Conservation (phyloP, 1,284 basidiomycete genomes). For the Naganishia albida region DNA sequence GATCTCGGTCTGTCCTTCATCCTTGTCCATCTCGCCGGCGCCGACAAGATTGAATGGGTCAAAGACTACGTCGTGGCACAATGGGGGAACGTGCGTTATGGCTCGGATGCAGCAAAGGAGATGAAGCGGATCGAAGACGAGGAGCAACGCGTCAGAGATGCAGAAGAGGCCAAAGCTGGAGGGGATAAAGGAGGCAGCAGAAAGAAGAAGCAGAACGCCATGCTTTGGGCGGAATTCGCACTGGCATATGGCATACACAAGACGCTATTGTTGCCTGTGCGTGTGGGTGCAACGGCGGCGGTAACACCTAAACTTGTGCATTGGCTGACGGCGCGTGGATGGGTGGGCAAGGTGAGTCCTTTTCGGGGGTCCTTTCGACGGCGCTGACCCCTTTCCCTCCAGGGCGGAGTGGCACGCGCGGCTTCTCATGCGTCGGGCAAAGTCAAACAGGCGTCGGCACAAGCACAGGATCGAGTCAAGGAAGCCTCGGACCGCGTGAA, state of each 20-base stretch:
- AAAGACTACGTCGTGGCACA: slow-evolving; percentile 62
- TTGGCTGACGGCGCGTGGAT: slow-evolving; percentile 73
- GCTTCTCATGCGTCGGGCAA: slow-evolving; percentile 42
- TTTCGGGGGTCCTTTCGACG: not conserved
- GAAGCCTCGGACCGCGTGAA: slow-evolving; percentile 41
- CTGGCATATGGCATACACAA: slow-evolving; percentile 96
- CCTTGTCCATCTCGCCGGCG: slow-evolving; percentile 82
- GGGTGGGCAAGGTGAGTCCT: slow-evolving; percentile 54
- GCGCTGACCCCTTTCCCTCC: not conserved
- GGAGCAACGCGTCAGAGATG: slow-evolving; percentile 33
- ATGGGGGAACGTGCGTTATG: slow-evolving; percentile 45
- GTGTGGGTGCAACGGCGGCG: slow-evolving; percentile 84
- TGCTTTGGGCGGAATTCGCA: slow-evolving; percentile 82
- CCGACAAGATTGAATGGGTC: slow-evolving; percentile 77
- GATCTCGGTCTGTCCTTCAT: slow-evolving; percentile 83
- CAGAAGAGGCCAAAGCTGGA: slow-evolving; percentile 60
- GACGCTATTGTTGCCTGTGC: slow-evolving; percentile 83
- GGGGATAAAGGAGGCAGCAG: slow-evolving; percentile 60
- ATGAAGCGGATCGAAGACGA: slow-evolving; percentile 38
- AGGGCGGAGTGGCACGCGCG: slow-evolving; percentile 47
- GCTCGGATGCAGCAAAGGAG: slow-evolving; percentile 36
- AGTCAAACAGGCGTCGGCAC: slow-evolving; percentile 38
- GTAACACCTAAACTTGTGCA: slow-evolving; percentile 80
- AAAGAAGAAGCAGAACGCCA: slow-evolving; percentile 61
- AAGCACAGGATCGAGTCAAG: slow-evolving; percentile 41